Percentiles rank a stretch among this genome's conserved stretches.
Conservation (phyloP, 1,139 yeast genomes). For the Pichia sp. region DNA sequence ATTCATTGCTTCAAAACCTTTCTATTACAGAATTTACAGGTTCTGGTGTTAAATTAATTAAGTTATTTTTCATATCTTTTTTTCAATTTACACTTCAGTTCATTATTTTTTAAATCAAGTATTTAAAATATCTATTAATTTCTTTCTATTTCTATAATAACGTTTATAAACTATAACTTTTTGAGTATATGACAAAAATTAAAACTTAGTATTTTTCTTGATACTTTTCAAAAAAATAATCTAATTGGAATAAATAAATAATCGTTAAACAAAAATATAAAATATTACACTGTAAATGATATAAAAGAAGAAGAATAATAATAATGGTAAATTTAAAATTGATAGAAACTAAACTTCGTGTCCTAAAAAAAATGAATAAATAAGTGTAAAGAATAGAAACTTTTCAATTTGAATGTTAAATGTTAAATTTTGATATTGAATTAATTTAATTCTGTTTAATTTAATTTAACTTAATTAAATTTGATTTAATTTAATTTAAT, state of each 20-base stretch:
- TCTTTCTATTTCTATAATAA: not conserved
- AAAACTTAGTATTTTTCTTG: too few species aligned
- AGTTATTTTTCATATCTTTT: not conserved
- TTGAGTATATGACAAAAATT: too few species aligned
- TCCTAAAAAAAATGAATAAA: not conserved
- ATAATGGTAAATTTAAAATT: not conserved
- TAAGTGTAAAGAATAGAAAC: not conserved
- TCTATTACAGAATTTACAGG: conserved; percentile 43
- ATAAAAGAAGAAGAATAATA: not conserved
- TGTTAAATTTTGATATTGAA: not conserved
- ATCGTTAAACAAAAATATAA: not conserved
- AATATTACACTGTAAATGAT: not conserved
- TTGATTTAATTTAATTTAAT: conserved; percentile 1
- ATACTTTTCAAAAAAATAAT: too few species aligned
- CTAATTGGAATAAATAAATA: not conserved
- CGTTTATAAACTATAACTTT: not conserved
- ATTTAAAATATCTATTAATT: not conserved
- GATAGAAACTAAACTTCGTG: not conserved
- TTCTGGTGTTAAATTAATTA: conserved; percentile 47
- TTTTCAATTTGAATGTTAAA: not conserved
- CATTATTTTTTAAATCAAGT: not conserved
- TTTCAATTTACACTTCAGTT: not conserved
- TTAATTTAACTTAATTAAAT: not conserved
- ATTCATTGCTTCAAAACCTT: conserved; percentile 44
- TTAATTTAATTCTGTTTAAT: too few species aligned